These are phyloP conservation scores for Microthlaspi erraticum DNA, from an alignment of 345 rosid species.

Conservation along the genomic window DNA sequence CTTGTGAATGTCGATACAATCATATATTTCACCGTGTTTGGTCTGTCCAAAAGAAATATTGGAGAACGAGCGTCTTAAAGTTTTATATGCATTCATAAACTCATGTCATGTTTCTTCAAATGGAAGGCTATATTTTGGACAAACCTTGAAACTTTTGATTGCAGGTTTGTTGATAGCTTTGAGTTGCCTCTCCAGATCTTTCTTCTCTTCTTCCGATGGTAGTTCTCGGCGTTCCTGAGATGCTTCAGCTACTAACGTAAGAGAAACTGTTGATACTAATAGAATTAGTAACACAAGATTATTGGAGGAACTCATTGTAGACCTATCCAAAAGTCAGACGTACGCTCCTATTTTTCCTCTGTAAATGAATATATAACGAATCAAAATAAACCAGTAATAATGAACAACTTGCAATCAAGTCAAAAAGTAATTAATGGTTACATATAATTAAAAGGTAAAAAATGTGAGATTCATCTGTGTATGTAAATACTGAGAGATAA, in stretches of 20 bases:
- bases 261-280: not conserved
- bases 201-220: slow-evolving; percentile 22
- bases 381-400: slow-evolving; percentile 13
- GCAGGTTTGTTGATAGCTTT: slow-evolving; percentile 35
- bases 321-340: not conserved
- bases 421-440: not conserved
- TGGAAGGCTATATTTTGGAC: not conserved
- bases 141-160: slow-evolving; percentile 43
- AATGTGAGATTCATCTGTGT: not conserved
- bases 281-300: not conserved
- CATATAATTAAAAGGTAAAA: not conserved
- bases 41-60: slow-evolving; percentile 26
- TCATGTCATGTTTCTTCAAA: slow-evolving; percentile 3
- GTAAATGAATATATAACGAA: not conserved
- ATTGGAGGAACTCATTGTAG: slow-evolving; percentile 2
- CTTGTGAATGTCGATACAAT: slow-evolving; percentile 41
- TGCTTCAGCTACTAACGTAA: not conserved
- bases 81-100: not conserved
- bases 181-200: slow-evolving; percentile 36
- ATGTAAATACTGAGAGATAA: not conserved
- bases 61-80: not conserved
- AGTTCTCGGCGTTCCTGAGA: not conserved
- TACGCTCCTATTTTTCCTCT: not conserved
- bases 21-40: slow-evolving; percentile 33
- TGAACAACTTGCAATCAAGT: slow-evolving; percentile 4